Base-by-base conservation (phyloP, 1,284 basidiomycete species). In the Gomphus bonarii region DNA sequence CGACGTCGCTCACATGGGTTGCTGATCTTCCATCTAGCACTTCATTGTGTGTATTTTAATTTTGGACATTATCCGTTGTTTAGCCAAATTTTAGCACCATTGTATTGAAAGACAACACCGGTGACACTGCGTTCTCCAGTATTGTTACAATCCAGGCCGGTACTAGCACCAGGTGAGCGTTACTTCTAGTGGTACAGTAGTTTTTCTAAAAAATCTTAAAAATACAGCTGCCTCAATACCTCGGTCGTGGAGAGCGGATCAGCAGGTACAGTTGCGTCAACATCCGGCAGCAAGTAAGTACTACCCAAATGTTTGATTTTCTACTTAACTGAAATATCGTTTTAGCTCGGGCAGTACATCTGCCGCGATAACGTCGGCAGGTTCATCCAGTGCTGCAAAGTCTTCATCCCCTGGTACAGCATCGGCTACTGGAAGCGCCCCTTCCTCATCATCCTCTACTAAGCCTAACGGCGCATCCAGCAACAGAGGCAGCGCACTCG, bases 51-150 rank as follows among this genome's bases (percentile, higher is more conserved):
- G 79, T 70, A 8, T 38, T 28, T 54, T 7, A 16, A 22, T 10
- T 14, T 9, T 52, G 30, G 36, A 10, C 10, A 2, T 9, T 8
- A 33, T 40, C 18, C 20, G 54, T 64, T 35, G 51, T 11, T 40
- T 3, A 55, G n/a, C 33, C 9, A 22, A 3, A 42, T 36, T n/a
- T 40, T 57, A 86, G 85, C 62, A 78, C 76, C 14, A 63, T 79
- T 47, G 61, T 65, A 14, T 59, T 85, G 60, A 82, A 79, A 67
- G 89, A 91, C 63, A 69, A 66, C 61, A 78, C 77, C 18, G 89
- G 88, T 36, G 46, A 64, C 1, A 66, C 65, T 9, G 78, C 75
- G 3, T 90, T 76, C 72, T 78, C 80, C 11, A 79, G 80, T 60
- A 68, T 72, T 1, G 70, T 84, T 54, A 79, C 73, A 1, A 69